These are phyloP conservation scores for Taphrina confusa DNA, from an alignment of 1,139 yeast genomes.

Conservation along the genomic window DNA sequence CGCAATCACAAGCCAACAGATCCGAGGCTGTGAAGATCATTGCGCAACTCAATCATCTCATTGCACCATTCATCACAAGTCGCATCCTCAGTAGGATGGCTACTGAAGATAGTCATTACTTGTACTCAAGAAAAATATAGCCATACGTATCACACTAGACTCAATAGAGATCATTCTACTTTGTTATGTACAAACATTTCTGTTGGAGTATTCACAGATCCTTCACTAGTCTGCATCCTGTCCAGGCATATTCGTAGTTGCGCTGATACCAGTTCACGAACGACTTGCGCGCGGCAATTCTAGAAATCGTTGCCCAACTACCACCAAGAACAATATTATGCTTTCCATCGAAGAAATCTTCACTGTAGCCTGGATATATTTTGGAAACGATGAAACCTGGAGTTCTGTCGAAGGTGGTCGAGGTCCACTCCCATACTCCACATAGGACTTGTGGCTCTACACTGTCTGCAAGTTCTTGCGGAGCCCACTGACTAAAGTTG, in stretches of 20 bases:
- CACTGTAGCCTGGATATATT: slow-evolving; percentile 41
- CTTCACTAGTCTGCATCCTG: slow-evolving; percentile 40
- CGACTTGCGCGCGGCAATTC: slow-evolving; percentile 39
- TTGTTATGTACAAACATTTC: no score
- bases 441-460: slow-evolving; percentile 34
- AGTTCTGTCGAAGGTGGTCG: slow-evolving; percentile 37
- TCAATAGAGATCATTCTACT: no score
- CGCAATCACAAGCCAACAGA: not conserved
- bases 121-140: no score
- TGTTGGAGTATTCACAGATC: not conserved
- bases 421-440: slow-evolving; percentile 42
- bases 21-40: not conserved
- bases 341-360: slow-evolving; percentile 41
- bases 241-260: slow-evolving; percentile 40
- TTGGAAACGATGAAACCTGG: slow-evolving; percentile 38
- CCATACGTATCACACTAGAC: no score
- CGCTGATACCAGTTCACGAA: slow-evolving; percentile 42
- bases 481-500: slow-evolving; percentile 41
- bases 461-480: slow-evolving; percentile 27
- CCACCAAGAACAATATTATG: slow-evolving; percentile 42
- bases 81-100: no score
- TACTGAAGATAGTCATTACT: no score
- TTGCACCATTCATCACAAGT: no score
- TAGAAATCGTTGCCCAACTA: slow-evolving; percentile 41
- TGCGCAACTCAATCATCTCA: no score